Evolutionary conservation across 1,284 basidiomycete genomes (phyloP), one percentile per base, ranked within the genome.

Genomic region (Baeospora myosura): DNA sequence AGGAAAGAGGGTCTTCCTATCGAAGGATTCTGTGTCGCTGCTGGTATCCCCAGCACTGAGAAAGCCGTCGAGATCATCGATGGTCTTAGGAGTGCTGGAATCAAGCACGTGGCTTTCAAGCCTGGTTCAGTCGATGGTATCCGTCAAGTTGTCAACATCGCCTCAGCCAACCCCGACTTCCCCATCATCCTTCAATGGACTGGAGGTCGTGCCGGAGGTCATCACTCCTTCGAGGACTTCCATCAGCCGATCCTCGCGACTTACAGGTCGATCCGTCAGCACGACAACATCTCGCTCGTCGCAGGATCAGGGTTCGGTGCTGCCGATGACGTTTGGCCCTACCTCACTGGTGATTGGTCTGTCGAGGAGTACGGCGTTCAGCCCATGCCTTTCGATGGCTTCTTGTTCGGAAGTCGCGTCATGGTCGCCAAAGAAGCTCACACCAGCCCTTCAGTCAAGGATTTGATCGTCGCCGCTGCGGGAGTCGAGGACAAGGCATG

Each of bases 181-280:
- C 93, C 95, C n/a, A 84, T 98, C 65, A 92, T 98, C 63, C 71
- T 97, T 50, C 95, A 98, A 61, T 98, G 95, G 95, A 98, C 95
- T 38, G 96, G 95, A 7, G 95, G 95, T 40, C 91, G 95, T 55
- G 96, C 95, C n/a, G 95, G 95, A 54, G 95, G 95, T 47, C 95
- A 98, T 57, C 95, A 98, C 69, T 94, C 90, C 8, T 97, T 84
- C 63, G 96, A 98, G 64, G 96, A 98, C 64, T 94, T 98, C 79
- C 94, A 98, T 61, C 91, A 96, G 63, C 95, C 96, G 0, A 82
- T 98, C 53, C 71, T 98, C 33, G 68, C 82, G 35, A 98, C 94
- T 0, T 98, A 98, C 65, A 74, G 81, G 36, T 69, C 86, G 16
- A 96, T 98, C 59, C 87, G 95, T 49, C 82, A 88, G 54, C 85